phyloP scores from a whole-genome alignment of 352 stramenopile genomes.

The Globisporangium takayamanum region DNA sequence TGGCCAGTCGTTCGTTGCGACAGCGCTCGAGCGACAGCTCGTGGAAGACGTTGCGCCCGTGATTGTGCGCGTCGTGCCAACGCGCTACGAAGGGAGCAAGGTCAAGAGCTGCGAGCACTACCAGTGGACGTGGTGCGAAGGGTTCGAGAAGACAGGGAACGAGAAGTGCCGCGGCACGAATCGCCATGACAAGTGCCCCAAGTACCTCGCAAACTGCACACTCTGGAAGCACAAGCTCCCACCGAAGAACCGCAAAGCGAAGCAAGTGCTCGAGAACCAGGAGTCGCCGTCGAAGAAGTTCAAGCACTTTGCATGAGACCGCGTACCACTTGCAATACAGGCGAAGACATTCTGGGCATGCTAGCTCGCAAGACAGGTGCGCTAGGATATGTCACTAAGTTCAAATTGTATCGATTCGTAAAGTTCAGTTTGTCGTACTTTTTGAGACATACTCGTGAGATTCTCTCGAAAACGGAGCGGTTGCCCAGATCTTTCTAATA shows the following conservation, averaged over 20 bases:
- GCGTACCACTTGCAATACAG: too few species aligned
- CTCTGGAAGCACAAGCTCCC: constrained; percentile 83
- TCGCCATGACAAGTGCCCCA: constrained; percentile 80
- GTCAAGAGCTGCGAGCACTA: constrained; percentile 84
- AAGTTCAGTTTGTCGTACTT: too few species aligned
- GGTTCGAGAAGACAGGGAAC: constrained; percentile 77
- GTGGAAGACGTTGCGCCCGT: constrained; percentile 78
- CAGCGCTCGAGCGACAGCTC: constrained; percentile 50
- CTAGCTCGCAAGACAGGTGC: too few species aligned
- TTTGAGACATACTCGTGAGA: too few species aligned
- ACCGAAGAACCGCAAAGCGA: constrained; percentile 79
- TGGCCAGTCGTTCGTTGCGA: constrained; percentile 36
- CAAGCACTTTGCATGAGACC: constrained; percentile 72
- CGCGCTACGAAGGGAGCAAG: constrained; percentile 63
- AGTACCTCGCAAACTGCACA: constrained; percentile 83
- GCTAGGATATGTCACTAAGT: too few species aligned
- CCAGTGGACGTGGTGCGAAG: constrained; percentile 85
- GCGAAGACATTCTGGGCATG: too few species aligned
- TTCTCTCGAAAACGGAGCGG: too few species aligned
- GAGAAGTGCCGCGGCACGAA: constrained; percentile 83
- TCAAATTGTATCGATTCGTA: too few species aligned
- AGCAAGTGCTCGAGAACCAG: constrained; percentile 51
- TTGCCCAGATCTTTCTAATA: too few species aligned
- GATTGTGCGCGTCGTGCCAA: constrained; percentile 69
- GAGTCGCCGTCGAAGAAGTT: constrained; percentile 83